A percentile compares a stretch with the other conserved stretches of the same genome.
Evolutionary conservation across 2,329 filamentous ascomycete species (phyloP).

Genomic region (Microsporum audouinii): DNA sequence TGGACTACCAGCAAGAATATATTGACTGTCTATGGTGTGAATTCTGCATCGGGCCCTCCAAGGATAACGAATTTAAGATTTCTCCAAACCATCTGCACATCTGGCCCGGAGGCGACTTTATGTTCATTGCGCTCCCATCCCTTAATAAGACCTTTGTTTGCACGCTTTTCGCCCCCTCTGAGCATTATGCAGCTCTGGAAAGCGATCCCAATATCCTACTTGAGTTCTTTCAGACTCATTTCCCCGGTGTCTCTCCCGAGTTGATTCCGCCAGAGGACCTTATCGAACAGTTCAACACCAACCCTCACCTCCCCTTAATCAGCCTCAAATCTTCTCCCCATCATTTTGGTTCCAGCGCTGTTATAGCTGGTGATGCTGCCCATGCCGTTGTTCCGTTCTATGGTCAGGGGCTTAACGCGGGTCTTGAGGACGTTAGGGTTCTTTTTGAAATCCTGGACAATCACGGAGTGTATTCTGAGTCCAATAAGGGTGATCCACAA

Average conservation of each 20-base stretch:
- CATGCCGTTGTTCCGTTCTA: conserved; percentile 99
- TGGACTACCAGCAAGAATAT: conserved; percentile 89
- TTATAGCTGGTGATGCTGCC: conserved; percentile 85
- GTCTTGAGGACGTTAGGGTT: conserved; percentile 83
- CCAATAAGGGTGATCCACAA: conserved; percentile 34
- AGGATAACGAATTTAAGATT: conserved; percentile 55
- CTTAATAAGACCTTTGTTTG: conserved; percentile 87
- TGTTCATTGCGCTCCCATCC: conserved; percentile 96
- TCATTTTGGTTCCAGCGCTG: conserved; percentile 63
- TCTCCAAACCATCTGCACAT: conserved; percentile 93
- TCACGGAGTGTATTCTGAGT: conserved; percentile 40
- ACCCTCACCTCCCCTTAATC: conserved; percentile 86
- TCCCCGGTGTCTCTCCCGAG: conserved; percentile 65
- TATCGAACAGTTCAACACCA: conserved; percentile 60
- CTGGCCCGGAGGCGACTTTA: conserved; percentile 86
- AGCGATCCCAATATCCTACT: conserved; percentile 56
- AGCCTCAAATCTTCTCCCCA: conserved; percentile 87
- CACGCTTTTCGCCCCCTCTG: conserved; percentile 75
- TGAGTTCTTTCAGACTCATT: conserved; percentile 72
- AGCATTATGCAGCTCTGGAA: conserved; percentile 58
- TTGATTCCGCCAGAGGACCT: conserved; percentile 53
- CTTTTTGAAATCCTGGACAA: conserved; percentile 73
- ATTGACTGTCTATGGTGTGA: conserved; percentile 98
- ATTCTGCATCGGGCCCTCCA: conserved; percentile 60
- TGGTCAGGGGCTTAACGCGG: conserved; percentile 94